Base-by-base conservation (phyloP, 306 rosid species). In the Corylus americana region DNA sequence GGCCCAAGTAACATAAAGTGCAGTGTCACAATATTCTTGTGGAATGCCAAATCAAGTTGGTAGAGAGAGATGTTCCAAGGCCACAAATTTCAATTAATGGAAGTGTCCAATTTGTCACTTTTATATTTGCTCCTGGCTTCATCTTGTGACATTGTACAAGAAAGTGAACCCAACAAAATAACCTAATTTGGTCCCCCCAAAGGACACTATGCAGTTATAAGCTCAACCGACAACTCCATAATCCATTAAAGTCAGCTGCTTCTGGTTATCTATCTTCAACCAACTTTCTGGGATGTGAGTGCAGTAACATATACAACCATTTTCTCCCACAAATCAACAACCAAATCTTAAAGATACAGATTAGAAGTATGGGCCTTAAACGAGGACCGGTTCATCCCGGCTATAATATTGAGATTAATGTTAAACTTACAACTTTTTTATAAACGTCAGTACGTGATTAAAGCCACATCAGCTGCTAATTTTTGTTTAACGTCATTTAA, bases 181-280 rank as follows among this genome's bases (percentile, higher is more conserved):
- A 63, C 70, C 70, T 63, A 63, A 63, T 27, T 25, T 27, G 39
- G 67, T 1, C 22, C 35, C 58, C 8, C 67, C 11, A 59, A 25
- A 9, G 67, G 14, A 7, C 45, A 42, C 45, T 11, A 27, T 31
- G 17, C n/a, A 62, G 29, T 31, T 44, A 62, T 31, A 11, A 42
- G 72, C 49, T 5, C 25, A 67, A 17, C 49, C 3, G 51, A 7
- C 42, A 9, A 16, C 9, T 7, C 8, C 17, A 67, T 3, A 9
- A 31, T 31, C 35, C 35, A 31, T 31, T 31, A 4, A 16, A 67
- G 14, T 39, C 51, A 67, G 72, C 51, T 42, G 72, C 11, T 39
- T 39, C 14, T 67, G 51, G 17, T 39, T n/a, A 39, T 42, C 72
- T 67, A 18, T 67, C 16, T 42, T 67, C 72, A 67, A 67, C 71